These are phyloP conservation scores for Medicago truncatula DNA, from an alignment of 306 rosid species.

Conservation along the genomic window MtrunA17r5.0-ANR NC_053048.1:8552001-8552500, in stretches of 20 bases:
- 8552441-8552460: not conserved
- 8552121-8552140: conserved; percentile 36
- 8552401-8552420: conserved; percentile 15
- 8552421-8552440: conserved; percentile 37
- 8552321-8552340: conserved; percentile 38
- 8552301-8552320: conserved; percentile 24
- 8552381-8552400: conserved; percentile 33
- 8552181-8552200: conserved; percentile 29
- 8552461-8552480: too few relatives aligned
- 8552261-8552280: conserved; percentile 35
- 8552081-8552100: not conserved
- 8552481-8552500: too few relatives aligned
- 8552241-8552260: conserved; percentile 45
- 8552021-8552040: too few relatives aligned
- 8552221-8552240: conserved; percentile 25
- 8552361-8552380: conserved; percentile 11
- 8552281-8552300: conserved; percentile 26
- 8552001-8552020: too few relatives aligned
- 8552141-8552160: not conserved
- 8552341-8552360: conserved; percentile 36
- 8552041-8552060: too few relatives aligned
- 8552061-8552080: not conserved
- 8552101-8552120: conserved; percentile 48
- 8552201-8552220: conserved; percentile 33
- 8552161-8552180: conserved; percentile 4